Base-by-base conservation (phyloP, 2,329 filamentous ascomycete species). In the Huntiella savannae region DNA sequence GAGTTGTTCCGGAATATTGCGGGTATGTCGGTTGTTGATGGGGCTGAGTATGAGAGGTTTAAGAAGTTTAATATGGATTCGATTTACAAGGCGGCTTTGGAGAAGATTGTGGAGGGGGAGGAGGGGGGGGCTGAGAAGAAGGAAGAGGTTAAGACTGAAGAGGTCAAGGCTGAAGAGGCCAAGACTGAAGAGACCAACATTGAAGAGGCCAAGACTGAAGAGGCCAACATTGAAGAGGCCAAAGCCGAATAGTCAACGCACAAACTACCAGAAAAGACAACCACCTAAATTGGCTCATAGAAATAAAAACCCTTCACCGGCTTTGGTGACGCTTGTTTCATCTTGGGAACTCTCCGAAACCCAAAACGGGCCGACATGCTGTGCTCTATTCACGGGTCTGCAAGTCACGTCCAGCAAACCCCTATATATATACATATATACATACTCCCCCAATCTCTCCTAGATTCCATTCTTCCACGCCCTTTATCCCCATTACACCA, bases 1-100 rank as follows among this genome's bases (percentile, higher is more conserved):
- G 82, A 91, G 55, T 71, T 91, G 48, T 88, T 81, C 59, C 17
- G 44, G 28, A 77, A 75, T 47, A 70, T 83, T 36, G 80, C 79
- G 55, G 82, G 83, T 16, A 78, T 91, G 66, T 84, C 81, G 52
- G 82, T 91, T 33, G 79, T 91, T 3, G 75, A 77, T 50, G 69
- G 73, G 11, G 58, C 55, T 38, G 75, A 83, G 55, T 91, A 79
- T 68, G 79, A 85, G 43, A 65, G 67, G 40, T 66, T 87, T 50
- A 87, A 83, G 62, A 73, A 75, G 53, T 88, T 77, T 62, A 91
- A 91, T 59, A 61, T 92, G 35, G 75, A 79, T 48, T 82, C 85
- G 59, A 70, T 88, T 17, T 82, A 81, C 57, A 65, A 66, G 48
- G 52, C 54, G 49, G 51, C 49, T 12, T 16, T 49, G n/a, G 34